Conservation (phyloP, 1,284 basidiomycete genomes). For the Spongiforma sp. region DNA sequence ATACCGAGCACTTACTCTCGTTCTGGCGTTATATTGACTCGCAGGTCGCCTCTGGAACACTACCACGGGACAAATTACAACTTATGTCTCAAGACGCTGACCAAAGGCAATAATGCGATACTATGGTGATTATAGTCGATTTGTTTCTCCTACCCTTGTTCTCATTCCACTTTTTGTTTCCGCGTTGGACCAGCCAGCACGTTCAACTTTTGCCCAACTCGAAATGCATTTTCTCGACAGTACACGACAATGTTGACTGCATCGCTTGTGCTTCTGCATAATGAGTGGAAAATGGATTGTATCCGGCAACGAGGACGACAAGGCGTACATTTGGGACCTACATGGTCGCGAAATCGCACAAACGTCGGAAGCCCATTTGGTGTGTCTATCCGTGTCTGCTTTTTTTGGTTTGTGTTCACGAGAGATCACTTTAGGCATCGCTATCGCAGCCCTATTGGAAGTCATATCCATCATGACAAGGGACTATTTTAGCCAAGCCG, state of each 20-base stretch:
- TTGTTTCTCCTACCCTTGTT: no score
- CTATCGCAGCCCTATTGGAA: conserved; percentile 76
- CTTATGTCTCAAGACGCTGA: no score
- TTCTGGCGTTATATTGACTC: no score
- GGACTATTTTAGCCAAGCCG: conserved; percentile 8
- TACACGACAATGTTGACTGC: conserved; percentile 89
- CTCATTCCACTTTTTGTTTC: conserved; percentile 26
- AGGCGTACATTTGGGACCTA: conserved; percentile 91
- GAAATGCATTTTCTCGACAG: conserved; percentile 90
- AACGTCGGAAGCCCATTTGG: conserved; percentile 79
- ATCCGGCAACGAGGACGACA: conserved; percentile 90
- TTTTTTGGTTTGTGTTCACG: neutral
- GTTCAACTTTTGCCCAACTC: conserved; percentile 95
- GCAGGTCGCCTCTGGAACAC: no score
- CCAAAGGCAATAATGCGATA: conserved; percentile 88
- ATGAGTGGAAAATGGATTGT: conserved; percentile 90
- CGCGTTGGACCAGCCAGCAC: conserved; percentile 63
- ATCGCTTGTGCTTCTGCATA: conserved; percentile 82
- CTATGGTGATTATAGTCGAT: no score
- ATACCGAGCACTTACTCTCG: no score
- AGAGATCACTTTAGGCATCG: conserved; percentile 58
- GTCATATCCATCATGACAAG: conserved; percentile 12
- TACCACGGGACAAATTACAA: conserved; percentile 88
- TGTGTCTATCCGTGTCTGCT: conserved; percentile 35
- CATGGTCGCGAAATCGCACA: conserved; percentile 86